Base-by-base conservation (phyloP, 139 green algal genomes). In the Bryopsis sp. region DNA sequence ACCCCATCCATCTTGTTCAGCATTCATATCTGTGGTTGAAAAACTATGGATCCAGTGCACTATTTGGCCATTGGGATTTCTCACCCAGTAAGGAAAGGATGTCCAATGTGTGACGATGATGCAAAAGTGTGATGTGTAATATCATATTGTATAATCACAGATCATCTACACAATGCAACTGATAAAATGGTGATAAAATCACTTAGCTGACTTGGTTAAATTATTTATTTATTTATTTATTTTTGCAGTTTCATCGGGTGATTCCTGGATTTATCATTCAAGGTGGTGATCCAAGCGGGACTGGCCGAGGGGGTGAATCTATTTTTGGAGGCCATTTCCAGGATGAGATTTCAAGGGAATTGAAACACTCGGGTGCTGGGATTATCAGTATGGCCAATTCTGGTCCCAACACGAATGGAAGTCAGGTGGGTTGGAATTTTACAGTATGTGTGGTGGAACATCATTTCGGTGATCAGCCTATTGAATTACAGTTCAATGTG, bases 251-350 rank as follows among this genome's bases (percentile, higher is more conserved):
- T 67, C 90, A 96, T 72, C 59, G 88, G 5, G 87, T 88, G 60
- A 92, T 95, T 58, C 84, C 84, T 36, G 82, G 79, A 36, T 94
- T 94, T 72, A 91, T 94, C 79, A 65, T 93, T 1, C 87, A 93
- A 84, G 93, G 93, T 4, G 93, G 93, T 22, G 93, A 98, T 67
- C 93, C 93, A 15, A 96, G 90, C 1, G 93, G 92, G 47, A 98
- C 86, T 0, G 93, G 93, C 26, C 85, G 72, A n/a, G 94, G 92
- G 7, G 93, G 93, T 19, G 83, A 93, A 62, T 91, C 77, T 64
- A 94, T 97, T 19, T 98, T 79, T 58, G 83, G 84, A 66, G 77
- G 80, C n/a, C 83, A 84, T 69, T 97, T 97, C 70, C 87, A 95
- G 77, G 92, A 94, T 65, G 92, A 96, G 73, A 85, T 95, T 24